Evolutionary conservation across 805 yeast genomes (phyloP), one percentile per base, ranked within the genome.

Genomic region (Saccharomycopsis microspora): DNA sequence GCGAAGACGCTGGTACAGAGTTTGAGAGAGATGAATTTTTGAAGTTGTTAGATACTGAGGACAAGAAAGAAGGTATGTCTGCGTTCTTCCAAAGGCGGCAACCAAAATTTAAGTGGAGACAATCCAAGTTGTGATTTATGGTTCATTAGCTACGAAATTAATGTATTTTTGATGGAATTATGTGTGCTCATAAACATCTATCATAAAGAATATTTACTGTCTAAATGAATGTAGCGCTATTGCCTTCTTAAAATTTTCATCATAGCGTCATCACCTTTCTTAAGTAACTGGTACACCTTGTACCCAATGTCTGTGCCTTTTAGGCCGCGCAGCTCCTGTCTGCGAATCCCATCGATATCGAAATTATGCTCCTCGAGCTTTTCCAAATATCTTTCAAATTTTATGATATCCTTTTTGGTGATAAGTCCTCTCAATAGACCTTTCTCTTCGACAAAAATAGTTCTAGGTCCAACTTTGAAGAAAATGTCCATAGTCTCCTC

Each of bases 401-500:
- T 70, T 45, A 89, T 63, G 11, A 90, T 68, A 58, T 89, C 97
- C 58, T 93, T 93, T 49, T 89, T 72, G 0, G 96, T 86, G 1
- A 94, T 65, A n/a, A 86, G 58, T 0, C 98, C 98, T 10, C 70
- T 71, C 11, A 86, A 58, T 2, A 59, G 52, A 1, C 89, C 93
- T 32, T 71, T 63, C 47, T 80, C 82, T 1, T 85, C 81, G 5
- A 52, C 49, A 39, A 82, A 68, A 1, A 93, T 70, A 32, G 80
- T 73, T 41, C 84, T 69, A 5, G 96, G 95, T 0, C 97, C 96
- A 32, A 88, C 59, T 54, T 82, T 80, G 50, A 76, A 73, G 60
- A 93, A 90, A 29, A 87, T 64, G 35, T 82, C 82, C 50, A 80
- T 64, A 1, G 82, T 72, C 31, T 75, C 69, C 52, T 81, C 83